These are phyloP conservation scores for Colletotrichum caudatum DNA, from an alignment of 2,329 filamentous ascomycete genomes.

Conservation along the genomic window DNA sequence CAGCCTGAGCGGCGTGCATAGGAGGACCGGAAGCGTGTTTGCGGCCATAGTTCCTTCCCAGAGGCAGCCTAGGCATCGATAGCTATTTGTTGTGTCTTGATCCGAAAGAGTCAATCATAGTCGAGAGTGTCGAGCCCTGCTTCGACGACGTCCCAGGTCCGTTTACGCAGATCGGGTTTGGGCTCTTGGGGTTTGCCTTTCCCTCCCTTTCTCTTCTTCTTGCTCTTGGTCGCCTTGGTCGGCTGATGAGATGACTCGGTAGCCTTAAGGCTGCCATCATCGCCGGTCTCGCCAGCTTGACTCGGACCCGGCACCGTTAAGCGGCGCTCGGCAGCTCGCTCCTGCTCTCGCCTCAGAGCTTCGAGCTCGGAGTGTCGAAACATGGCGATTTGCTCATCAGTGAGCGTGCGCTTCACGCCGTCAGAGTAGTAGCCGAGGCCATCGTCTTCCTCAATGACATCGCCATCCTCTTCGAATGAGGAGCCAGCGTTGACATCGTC, in stretches of 20 bases:
- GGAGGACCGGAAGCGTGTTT: not conserved
- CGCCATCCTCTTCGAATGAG: slow-evolving; percentile 46
- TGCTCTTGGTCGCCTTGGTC: slow-evolving; percentile 46
- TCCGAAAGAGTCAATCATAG: slow-evolving; percentile 59
- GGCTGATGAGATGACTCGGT: slow-evolving; percentile 40
- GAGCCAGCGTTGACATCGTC: slow-evolving; percentile 43
- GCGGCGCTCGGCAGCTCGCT: slow-evolving; percentile 48
- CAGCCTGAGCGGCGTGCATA: not conserved
- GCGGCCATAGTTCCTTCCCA: slow-evolving; percentile 4
- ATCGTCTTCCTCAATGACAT: slow-evolving; percentile 67
- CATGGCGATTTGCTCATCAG: slow-evolving; percentile 89
- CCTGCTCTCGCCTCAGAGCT: slow-evolving; percentile 62
- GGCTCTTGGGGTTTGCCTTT: slow-evolving; percentile 58
- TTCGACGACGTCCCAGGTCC: slow-evolving; percentile 76
- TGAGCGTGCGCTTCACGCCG: slow-evolving; percentile 88
- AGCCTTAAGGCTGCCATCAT: slow-evolving; percentile 42
- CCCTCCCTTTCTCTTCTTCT: slow-evolving; percentile 54
- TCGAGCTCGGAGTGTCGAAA: slow-evolving; percentile 92
- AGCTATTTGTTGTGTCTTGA: not conserved
- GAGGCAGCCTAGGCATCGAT: not conserved
- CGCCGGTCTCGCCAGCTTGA: slow-evolving; percentile 51
- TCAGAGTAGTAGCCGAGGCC: slow-evolving; percentile 87
- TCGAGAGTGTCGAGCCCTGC: slow-evolving; percentile 69
- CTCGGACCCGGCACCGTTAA: not conserved
- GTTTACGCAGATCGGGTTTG: slow-evolving; percentile 73